Conservation (phyloP, 768 basidiomycete genomes). For the Tulasnella sp. region DNA sequence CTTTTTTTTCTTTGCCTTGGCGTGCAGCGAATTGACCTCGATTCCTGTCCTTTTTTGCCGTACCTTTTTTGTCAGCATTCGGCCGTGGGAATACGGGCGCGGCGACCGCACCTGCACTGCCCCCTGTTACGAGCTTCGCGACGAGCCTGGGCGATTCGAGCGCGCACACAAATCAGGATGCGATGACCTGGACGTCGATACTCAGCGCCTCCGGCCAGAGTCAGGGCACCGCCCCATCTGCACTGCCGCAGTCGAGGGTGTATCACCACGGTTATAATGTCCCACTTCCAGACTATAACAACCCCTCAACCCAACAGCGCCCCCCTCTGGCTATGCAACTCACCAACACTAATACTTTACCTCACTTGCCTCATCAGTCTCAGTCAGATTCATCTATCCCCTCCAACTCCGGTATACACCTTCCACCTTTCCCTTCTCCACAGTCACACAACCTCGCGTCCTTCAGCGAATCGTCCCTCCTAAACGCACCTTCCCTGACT, state of each 20-base stretch:
- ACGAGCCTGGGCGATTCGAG: conserved; percentile 14
- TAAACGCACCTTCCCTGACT: neutral
- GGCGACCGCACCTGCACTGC: conserved; percentile 13
- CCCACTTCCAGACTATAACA: neutral
- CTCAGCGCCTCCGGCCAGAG: conserved; percentile 26
- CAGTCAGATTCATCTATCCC: conserved; percentile 6
- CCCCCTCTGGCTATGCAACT: conserved; percentile 7
- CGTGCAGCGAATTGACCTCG: conserved; percentile 9
- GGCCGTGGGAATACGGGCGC: conserved; percentile 1
- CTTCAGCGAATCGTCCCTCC: conserved; percentile 14
- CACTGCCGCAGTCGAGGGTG: conserved; percentile 22
- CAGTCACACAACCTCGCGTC: conserved; percentile 6
- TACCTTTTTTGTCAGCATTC: neutral
- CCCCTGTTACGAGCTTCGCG: conserved; percentile 13
- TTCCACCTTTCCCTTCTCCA: neutral
- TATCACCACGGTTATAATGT: conserved; percentile 26
- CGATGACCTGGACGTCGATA: conserved; percentile 19
- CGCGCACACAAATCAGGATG: conserved; percentile 3
- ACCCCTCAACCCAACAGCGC: conserved; percentile 5
- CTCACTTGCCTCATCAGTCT: neutral
- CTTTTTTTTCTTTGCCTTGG: neutral
- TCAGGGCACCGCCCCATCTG: conserved; percentile 23
- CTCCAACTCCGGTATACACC: neutral
- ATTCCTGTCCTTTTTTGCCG: neutral
- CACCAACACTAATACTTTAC: neutral